Evolutionary conservation across 768 basidiomycete genomes (phyloP), one percentile per base, ranked within the genome.

Genomic region (Tremella fuciformis): DNA sequence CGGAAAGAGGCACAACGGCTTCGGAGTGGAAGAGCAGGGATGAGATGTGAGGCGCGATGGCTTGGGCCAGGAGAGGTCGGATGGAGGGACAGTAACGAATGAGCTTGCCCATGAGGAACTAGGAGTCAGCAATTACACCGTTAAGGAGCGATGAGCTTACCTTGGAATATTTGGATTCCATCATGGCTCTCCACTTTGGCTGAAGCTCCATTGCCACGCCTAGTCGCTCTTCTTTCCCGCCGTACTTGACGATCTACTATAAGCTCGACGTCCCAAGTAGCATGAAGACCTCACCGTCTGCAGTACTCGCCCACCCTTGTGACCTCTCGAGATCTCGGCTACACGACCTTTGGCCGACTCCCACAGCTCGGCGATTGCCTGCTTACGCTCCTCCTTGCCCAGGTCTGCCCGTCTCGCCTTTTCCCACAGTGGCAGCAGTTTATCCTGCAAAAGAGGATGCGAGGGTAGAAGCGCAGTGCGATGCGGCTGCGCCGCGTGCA

Each of bases 91-190:
- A 69, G 61, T 74, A 70, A 50, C 70, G 66, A 49, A 76, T 74
- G 50, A 76, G 63, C 54, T 74, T 74, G 40, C 64, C 60, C 68
- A 76, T 74, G 46, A 76, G 64, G 65, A 76, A 76, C 73, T 71
- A 42, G 6, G 8, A n/a, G 22, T 40, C 39, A 50, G 41, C 21
- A 2, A 24, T 38, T 37, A 29, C n/a, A 11, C 47, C 47, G 13
- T 49, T 34, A 39, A 49, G 44, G 2, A n/a, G n/a, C n/a, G n/a
- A n/a, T n/a, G 1, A 34, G 34, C 63, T 41, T 51, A 69, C 90
- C 82, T 91, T 94, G 38, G 90, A 91, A 74, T 96, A 96, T 78
- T 88, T 91, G 70, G 84, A 88, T 76, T 89, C 87, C 39, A 86
- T 85, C 54, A 94, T 81, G 41, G 85, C 85, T 70, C 81, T 83